Percentiles rank a stretch among this genome's conserved stretches.
These are phyloP conservation scores for Yarrowia sp. DNA, from an alignment of 805 yeast species.

Conservation along the genomic window DNA sequence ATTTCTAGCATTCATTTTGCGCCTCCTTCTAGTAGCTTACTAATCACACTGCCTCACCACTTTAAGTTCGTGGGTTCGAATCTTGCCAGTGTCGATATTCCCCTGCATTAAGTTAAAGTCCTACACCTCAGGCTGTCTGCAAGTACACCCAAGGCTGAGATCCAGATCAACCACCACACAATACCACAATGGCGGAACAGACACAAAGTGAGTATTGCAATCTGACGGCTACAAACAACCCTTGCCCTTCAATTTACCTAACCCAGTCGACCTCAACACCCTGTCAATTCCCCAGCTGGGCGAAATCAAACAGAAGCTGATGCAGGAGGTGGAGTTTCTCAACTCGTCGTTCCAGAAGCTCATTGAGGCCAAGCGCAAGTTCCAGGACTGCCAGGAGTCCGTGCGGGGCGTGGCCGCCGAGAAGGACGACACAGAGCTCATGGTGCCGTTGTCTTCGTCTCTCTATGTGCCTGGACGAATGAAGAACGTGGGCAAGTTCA, in stretches of 20 bases:
- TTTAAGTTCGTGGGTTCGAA: no score
- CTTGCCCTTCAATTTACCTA: not conserved
- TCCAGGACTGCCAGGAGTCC: conserved; percentile 78
- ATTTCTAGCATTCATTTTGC: no score
- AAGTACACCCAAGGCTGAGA: not conserved
- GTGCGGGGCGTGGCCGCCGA: conserved; percentile 60
- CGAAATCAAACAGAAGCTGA: conserved; percentile 82
- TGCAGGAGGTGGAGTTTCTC: conserved; percentile 85
- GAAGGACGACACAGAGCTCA: conserved; percentile 54
- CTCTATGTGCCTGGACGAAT: conserved; percentile 87
- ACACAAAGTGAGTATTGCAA: conserved; percentile 31
- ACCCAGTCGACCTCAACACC: conserved; percentile 66
- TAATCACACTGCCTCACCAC: no score
- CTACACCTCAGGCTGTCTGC: not conserved
- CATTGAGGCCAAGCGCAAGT: conserved; percentile 79
- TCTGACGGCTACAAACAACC: not conserved
- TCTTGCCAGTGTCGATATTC: no score
- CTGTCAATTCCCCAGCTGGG: conserved; percentile 84
- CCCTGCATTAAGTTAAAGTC: not conserved
- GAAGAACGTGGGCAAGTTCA: conserved; percentile 66
- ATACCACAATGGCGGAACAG: conserved; percentile 37
- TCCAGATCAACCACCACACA: not conserved
- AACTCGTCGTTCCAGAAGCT: conserved; percentile 83
- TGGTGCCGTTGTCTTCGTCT: conserved; percentile 89
- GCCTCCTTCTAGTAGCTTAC: no score